Base-by-base conservation (phyloP, 192 early-diverging fungal species). In the Backusella morwellensis region DNA sequence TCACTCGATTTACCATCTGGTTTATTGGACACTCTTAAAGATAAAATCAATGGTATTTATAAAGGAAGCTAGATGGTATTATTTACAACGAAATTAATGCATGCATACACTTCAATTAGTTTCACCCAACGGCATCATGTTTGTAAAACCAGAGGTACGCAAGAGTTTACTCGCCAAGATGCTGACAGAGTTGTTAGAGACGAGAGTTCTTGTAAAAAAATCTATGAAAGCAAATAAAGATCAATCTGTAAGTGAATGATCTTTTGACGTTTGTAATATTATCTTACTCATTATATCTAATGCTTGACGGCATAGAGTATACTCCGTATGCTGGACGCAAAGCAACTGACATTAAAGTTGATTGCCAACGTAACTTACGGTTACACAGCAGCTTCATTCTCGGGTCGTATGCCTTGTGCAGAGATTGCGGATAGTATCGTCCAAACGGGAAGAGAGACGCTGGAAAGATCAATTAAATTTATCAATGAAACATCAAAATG, bases 331-430 rank as follows among this genome's bases (percentile, higher is more conserved):
- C 80, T 98, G 66, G 92, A 97, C 66, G 89, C 93, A 3, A 87
- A 93, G 35, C 97, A 98, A 79, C 83, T 99, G 3, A 90, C 91
- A 0, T 83, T 99, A 34, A 99, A 99, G 79, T 88, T 96, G 15
- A 86, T 97, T 38, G 95, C 96, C 34, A 99, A 99, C 75, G 96
- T 97, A 15, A 97, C 95, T 0, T 97, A 96, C 75, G 96, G 95
- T 6, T 98, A 95, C 78, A 88, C 92, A 0, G 90, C 91, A 0
- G 95, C 95, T 0, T 90, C 89, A 29, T 96, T 88, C 82, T 95
- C 95, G 1, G 96, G 96, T 0, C 85, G 95, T 1, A 97, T 97
- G 96, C 97, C 97, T 1, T 93, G 91, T 50, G 86, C 88, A 1
- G 96, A 96, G 26, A 92, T 98, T 75, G 94, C 95, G 5, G 97